Evolutionary conservation across 2,329 filamentous ascomycete species (phyloP).

Genomic region (Sarocladium strictum): DNA sequence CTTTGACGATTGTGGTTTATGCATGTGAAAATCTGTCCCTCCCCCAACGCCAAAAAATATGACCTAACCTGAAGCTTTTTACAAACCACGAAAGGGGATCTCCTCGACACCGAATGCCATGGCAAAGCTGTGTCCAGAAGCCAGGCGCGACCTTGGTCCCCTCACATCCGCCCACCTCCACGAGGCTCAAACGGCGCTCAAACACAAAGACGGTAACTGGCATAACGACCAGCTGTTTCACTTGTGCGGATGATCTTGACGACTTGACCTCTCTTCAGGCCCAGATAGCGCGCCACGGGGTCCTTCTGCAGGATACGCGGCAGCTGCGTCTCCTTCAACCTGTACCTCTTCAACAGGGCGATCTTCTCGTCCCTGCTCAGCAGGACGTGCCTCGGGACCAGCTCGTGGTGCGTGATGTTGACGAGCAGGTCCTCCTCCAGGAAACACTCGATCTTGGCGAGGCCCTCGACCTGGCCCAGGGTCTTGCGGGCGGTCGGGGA

Average conservation of each 20-base stretch:
- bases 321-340: slow-evolving; percentile 94
- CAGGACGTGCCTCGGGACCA: slow-evolving; percentile 89
- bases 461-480: slow-evolving; percentile 68
- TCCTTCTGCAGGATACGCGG: slow-evolving; percentile 88
- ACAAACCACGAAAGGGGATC: slow-evolving; percentile 1
- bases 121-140: not conserved
- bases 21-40: not conserved
- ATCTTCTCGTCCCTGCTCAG: slow-evolving; percentile 86
- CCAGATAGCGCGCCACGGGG: slow-evolving; percentile 87
- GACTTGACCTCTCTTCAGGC: slow-evolving; percentile 84
- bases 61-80: slow-evolving; percentile 6
- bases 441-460: slow-evolving; percentile 87
- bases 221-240: slow-evolving; percentile 94
- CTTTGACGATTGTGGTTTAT: not conserved
- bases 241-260: slow-evolving; percentile 97
- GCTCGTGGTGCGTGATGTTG: slow-evolving; percentile 96
- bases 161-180: not conserved
- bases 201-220: slow-evolving; percentile 77
- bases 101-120: no score
- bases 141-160: not conserved
- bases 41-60: slow-evolving; percentile 5
- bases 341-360: slow-evolving; percentile 79
- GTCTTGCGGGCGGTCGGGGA: slow-evolving; percentile 85
- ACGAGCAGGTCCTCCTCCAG: slow-evolving; percentile 92
- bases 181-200: slow-evolving; percentile 23